Evolutionary conservation across 192 early-diverging fungal genomes (phyloP), one percentile per base, ranked within the genome.

Genomic region (Haplosporangium gracile): DNA sequence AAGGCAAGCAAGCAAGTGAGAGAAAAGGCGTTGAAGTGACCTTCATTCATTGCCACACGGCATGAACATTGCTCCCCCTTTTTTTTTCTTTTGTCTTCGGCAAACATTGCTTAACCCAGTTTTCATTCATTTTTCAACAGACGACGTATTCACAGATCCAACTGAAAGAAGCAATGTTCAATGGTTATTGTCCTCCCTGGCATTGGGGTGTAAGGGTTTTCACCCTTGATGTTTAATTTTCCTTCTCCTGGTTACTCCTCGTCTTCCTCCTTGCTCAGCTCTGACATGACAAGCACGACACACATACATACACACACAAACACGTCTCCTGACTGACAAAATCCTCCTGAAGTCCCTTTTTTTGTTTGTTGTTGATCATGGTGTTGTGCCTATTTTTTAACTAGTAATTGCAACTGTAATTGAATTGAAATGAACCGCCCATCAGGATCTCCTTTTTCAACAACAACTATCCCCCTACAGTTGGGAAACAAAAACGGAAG

Each of bases 381-480:
- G 4, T 29, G 13, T 15, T 32, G 9, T 65, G 2, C 29, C n/a
- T 60, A 2, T 10, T 26, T 29, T 29, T 15, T 3, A 15, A 15
- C 26, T 65, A 29, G 13, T 29, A 6, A 24, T n/a, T 29, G 51
- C 51, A 6, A 60, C 24, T 60, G 22, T 6, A 60, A 26, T 65
- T 65, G 10, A 32, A 65, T 57, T 57, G 55, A 26, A 57, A 9
- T 65, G 60, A 65, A 32, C 24, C 32, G 32, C 26, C 13, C 26
- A n/a, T 26, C n/a, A 26, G 11, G 26, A 32, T 29, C 13, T 29
- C n/a, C 43, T 45, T 15, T 65, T 29, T 15, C 11, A 15, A 65
- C 60, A 65, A 32, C 60, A 65, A 10, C 43, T 15, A 36, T 2
- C 18, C 42, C 78, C 78, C 78, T 72, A 63, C 70, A 73, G 78